Percentiles rank a stretch among this genome's conserved stretches.
phyloP scores from a whole-genome alignment of 176 grass and related monocot genomes.

The Carex pumila region DNA sequence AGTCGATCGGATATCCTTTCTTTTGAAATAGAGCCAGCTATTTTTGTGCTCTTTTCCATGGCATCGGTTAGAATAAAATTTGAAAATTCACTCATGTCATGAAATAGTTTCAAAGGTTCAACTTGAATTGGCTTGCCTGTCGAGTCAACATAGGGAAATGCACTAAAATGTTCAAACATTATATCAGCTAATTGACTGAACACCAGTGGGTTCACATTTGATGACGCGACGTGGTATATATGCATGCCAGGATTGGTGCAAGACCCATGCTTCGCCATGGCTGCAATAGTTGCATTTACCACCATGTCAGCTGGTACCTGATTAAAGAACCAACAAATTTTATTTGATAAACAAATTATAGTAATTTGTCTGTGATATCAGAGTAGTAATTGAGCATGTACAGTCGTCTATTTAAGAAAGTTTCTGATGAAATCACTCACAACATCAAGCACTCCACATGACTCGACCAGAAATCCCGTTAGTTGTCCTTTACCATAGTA shows the following conservation, averaged over 20 bases:
- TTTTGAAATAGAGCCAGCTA: not conserved
- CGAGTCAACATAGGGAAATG: conserved; percentile 47
- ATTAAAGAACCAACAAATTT: not conserved
- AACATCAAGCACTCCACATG: conserved; percentile 70
- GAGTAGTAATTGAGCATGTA: not conserved
- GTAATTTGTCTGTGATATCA: not conserved
- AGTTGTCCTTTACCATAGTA: conserved; percentile 94
- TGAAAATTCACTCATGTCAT: conserved; percentile 65
- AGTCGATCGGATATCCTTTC: conserved; percentile 28
- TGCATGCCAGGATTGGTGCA: conserved; percentile 35
- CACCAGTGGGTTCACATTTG: conserved; percentile 67
- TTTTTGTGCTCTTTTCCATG: conserved; percentile 32
- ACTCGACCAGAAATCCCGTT: conserved; percentile 69
- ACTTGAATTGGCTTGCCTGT: conserved; percentile 56
- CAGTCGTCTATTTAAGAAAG: not conserved
- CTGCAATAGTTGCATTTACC: conserved; percentile 78
- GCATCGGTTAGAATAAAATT: conserved; percentile 52
- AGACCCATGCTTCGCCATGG: conserved; percentile 74
- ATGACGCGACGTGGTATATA: conserved; percentile 85
- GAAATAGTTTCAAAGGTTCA: conserved; percentile 53
- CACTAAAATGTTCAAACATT: conserved; percentile 68
- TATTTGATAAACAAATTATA: not conserved
- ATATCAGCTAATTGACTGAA: conserved; percentile 57
- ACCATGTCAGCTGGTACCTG: conserved; percentile 97
- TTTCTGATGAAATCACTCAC: conserved; percentile 29